Percentiles rank a stretch among this genome's conserved stretches.
phyloP scores from a whole-genome alignment of 1,284 basidiomycete species.

The Moesziomyces parantarcticus region DNA sequence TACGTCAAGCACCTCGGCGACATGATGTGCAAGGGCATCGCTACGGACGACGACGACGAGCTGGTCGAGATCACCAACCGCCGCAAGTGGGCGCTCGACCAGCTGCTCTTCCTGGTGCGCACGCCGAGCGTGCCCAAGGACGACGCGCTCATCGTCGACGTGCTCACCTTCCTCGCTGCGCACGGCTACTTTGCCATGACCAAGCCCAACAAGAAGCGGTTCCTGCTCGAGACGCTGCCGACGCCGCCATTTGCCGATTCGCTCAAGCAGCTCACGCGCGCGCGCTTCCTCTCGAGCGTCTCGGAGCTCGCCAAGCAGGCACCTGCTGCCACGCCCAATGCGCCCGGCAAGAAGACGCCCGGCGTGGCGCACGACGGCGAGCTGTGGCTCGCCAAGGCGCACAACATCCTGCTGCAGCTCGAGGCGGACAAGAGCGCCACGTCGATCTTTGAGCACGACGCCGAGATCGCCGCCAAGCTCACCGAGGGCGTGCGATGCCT shows the following conservation, averaged over 20 bases:
- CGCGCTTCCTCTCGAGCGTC: slow-evolving; percentile 79
- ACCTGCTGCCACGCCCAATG: slow-evolving; percentile 50
- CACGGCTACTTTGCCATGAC: slow-evolving; percentile 81
- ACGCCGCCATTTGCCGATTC: slow-evolving; percentile 80
- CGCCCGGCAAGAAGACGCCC: slow-evolving; percentile 71
- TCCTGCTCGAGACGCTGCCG: slow-evolving; percentile 69
- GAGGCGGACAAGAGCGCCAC: slow-evolving; percentile 79
- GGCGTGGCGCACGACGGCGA: slow-evolving; percentile 78
- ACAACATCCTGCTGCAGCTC: slow-evolving; percentile 74
- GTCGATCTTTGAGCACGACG: slow-evolving; percentile 45
- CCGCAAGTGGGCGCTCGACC: slow-evolving; percentile 83
- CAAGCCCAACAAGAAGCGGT: slow-evolving; percentile 80
- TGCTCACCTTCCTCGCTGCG: slow-evolving; percentile 84
- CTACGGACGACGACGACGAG: slow-evolving; percentile 38
- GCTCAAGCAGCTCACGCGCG: slow-evolving; percentile 76
- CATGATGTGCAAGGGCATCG: slow-evolving; percentile 28
- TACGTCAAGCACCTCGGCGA: slow-evolving; percentile 78
- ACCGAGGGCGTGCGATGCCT: slow-evolving; percentile 36
- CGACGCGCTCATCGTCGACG: slow-evolving; percentile 79
- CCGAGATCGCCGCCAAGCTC: slow-evolving; percentile 44
- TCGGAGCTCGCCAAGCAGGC: slow-evolving; percentile 78
- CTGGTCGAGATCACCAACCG: slow-evolving; percentile 40
- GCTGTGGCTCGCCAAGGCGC: slow-evolving; percentile 81
- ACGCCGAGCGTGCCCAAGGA: slow-evolving; percentile 83
- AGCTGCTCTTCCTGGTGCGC: slow-evolving; percentile 81